Base-by-base conservation (phyloP, 257 asterid genomes). In the Salvia hispanica region DNA sequence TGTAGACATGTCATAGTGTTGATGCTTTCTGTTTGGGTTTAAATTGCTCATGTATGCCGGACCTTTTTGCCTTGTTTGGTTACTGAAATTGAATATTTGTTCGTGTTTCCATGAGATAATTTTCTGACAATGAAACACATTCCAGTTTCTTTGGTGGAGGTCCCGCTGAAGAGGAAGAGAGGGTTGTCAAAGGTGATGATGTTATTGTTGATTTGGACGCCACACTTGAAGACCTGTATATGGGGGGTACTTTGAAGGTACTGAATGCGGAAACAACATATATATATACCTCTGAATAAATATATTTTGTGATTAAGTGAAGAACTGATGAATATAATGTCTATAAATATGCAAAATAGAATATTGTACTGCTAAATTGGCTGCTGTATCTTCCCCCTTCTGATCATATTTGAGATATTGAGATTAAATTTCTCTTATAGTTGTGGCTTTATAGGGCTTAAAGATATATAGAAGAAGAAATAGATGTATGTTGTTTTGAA, bases 211-310 rank as follows among this genome's bases (percentile, higher is more conserved):
- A 91, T 14, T 72, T 94, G 86, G 96, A 94, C 72, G 96, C 97
- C 5, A 70, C 96, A 44, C 91, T 94, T 67, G 99, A 94, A 80
- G 99, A 94, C 79, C 78, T 94, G 54, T 94, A 94, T 66, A 81
- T 87, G 95, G 99, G 99, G 15, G 99, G 97, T 51, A 80, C 91
- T 46, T 69, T 88, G 82, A 91, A 94, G 99, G 99, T 91, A 85
- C 62, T 73, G 14, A 33, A 56, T 54, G 31, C 2, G 31, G 31
- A 25, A 25, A 25, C 31, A 25, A 25, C 31, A 25, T 25, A 25
- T 25, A 25, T 2, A 2, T 25, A 25, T 25, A 25, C 31, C 31
- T 25, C 31, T 25, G 31, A 0, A 25, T 25, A 25, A 25, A 25
- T 25, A 25, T 25, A 25, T 25, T 25, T 25, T 25, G 31, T 25